A percentile compares a stretch with the other conserved stretches of the same genome.
These are phyloP conservation scores for Emericellopsis cladophorae DNA, from an alignment of 2,329 filamentous ascomycete genomes.

Conservation along the genomic window DNA sequence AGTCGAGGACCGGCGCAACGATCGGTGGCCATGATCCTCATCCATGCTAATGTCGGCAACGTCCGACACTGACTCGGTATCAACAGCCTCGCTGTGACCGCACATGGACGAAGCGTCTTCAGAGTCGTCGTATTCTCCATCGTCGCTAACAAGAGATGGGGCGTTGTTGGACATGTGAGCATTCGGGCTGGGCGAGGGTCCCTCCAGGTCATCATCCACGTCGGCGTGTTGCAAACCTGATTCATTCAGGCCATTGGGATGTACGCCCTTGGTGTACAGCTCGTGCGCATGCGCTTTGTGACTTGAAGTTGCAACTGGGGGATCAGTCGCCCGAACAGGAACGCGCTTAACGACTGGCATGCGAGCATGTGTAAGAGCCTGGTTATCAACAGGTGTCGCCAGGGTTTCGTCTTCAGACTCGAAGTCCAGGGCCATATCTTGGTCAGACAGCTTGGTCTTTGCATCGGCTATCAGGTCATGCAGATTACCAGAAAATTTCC, in stretches of 20 bases:
- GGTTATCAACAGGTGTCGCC: constrained; percentile 1
- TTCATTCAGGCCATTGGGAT: background rate
- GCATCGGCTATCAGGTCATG: constrained; percentile 44
- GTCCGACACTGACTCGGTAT: constrained; percentile 46
- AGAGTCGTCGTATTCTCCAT: constrained; percentile 66
- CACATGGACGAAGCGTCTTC: constrained; percentile 50
- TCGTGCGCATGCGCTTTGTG: background rate
- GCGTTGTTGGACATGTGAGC: constrained; percentile 63
- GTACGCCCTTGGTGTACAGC: background rate
- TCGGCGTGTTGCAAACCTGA: constrained; percentile 11
- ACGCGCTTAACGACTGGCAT: constrained; percentile 39
- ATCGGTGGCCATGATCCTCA: constrained; percentile 36
- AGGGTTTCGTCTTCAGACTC: constrained; percentile 32
- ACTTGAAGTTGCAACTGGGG: too few relatives aligned
- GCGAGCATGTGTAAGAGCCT: constrained; percentile 10
- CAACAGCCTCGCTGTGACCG: constrained; percentile 38
- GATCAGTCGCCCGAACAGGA: constrained; percentile 11
- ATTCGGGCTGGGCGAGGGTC: constrained; percentile 54
- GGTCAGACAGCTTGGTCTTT: constrained; percentile 37
- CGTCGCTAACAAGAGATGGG: constrained; percentile 68
- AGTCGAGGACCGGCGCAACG: constrained; percentile 29
- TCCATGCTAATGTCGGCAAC: constrained; percentile 50
- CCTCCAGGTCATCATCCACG: constrained; percentile 39
- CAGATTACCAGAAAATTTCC: constrained; percentile 49
- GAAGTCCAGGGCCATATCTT: constrained; percentile 38